Evolutionary conservation across 2,329 filamentous ascomycete species (phyloP), one percentile per base, ranked within the genome.

Genomic region (Hansfordia pulvinata): DNA sequence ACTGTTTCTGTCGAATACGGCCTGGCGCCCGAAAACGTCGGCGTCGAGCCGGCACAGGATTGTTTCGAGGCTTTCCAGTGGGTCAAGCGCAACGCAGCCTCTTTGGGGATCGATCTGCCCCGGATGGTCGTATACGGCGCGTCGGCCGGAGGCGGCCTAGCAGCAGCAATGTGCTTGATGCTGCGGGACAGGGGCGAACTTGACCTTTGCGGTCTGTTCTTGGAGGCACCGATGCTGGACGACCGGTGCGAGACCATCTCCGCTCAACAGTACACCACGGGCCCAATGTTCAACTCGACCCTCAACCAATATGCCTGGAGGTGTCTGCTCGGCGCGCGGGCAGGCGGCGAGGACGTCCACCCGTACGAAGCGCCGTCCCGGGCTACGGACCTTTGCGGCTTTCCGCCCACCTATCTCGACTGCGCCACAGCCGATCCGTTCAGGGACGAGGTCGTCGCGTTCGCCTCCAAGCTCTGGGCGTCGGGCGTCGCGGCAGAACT

Each of bases 131-230:
- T 72, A 11, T 58, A 58, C 29, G 69, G 69, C 4, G 62, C 65
- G 28, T 69, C 62, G 13, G 68, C 66, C 2, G 69, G 68, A 3
- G 69, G 65, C 3, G 65, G 68, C 28, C 46, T 76, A 10, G 67
- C 67, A 1, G 63, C 65, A 2, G 62, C 58, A 4, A 52, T 64
- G 35, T 56, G 62, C 2, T 45, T 74, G 15, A 60, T 69, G 53
- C 42, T 41, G 4, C 42, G 50, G n/a, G 53, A 58, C 35, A 38
- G 37, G n/a, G 40, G 36, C 13, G 36, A 46, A 1, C 47, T 49
- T 1, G 41, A 41, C n/a, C 31, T 59, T 3, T 43, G 46, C 7
- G 53, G 50, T 13, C 48, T 55, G 19, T 46, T 54, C 11, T 41
- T 60, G 2, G 36, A 54, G 10, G 54, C 47, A 25, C 52, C 55